Base-by-base conservation (phyloP, 495 filamentous ascomycete genomes). In the Letharia lupina region DNA sequence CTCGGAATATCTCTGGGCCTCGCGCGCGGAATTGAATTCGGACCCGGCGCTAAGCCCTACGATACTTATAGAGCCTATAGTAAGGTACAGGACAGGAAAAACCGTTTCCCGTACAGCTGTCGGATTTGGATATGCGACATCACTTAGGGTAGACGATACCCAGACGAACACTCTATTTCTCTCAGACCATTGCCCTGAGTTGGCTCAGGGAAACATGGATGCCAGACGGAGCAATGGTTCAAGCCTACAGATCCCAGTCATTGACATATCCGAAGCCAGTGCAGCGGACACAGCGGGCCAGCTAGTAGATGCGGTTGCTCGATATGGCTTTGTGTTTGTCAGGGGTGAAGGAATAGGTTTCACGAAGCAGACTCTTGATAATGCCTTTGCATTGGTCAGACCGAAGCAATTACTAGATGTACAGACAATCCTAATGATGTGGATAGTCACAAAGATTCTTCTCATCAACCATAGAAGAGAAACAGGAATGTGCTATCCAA, bases 321-420 rank as follows among this genome's bases (percentile, higher is more conserved):
- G 86, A 37, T 86, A 90, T 74, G 93, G 93, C 59, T 98, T 98
- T 72, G 82, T 97, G 41, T 98, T 94, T 76, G 85, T 98, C 71
- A 89, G 86, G 65, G 87, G 86, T 70, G 83, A 82, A 20, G 84
- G 84, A 42, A 78, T 75, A 8, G 86, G 89, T 60, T 90, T 98
- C n/a, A 79, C 86, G 0, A 66, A 76, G 0, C 76, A 81, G 33
- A 84, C 87, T 58, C 84, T 98, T 37, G 80, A 90, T n/a, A 72
- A 78, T 64, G 86, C 86, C 13, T 98, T 97, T 77, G 81, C 83
- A 42, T 68, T 95, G 75, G 92, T 95, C 82, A 18, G 72, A 68
- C 57, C 12, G 47, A 8, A 40, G 23, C 60, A 15, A 20, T 13
- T 47, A 56, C 20, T 41, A 61, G 61, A 65, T 60, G 60, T 4